Evolutionary conservation across 139 green algal species (phyloP).

Genomic region (Picochlorum sp.): DNA sequence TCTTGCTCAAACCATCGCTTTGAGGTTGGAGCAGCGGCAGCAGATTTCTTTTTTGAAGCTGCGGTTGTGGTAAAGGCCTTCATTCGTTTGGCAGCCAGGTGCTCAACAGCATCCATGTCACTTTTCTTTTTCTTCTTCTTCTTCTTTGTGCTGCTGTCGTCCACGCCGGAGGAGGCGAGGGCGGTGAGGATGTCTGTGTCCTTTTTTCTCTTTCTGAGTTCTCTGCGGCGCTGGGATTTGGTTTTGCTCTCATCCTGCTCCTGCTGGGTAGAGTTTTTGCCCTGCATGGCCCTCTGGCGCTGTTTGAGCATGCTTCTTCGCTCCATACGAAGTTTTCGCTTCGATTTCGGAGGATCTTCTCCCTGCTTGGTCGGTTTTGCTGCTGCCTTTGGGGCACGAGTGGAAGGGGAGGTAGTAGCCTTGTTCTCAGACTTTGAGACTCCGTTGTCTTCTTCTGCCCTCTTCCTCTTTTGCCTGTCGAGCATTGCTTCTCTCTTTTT

Average conservation of each 20-base stretch:
- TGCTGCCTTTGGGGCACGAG: not conserved
- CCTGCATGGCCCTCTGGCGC: slow-evolving; percentile 14
- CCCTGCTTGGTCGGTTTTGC: not conserved
- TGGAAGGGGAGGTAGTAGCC: no score
- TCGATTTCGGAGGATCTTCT: slow-evolving; percentile 13
- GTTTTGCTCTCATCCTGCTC: slow-evolving; percentile 8
- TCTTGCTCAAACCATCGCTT: no score
- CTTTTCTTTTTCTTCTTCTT: no score
- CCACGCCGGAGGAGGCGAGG: no score
- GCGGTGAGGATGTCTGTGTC: not conserved
- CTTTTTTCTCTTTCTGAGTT: slow-evolving; percentile 15
- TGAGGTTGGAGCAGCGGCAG: no score
- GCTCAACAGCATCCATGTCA: no score
- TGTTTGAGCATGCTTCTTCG: slow-evolving; percentile 19
- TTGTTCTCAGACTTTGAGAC: not conserved
- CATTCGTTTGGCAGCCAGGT: no score
- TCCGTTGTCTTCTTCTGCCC: slow-evolving; percentile 10
- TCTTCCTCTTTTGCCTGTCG: slow-evolving; percentile 5
- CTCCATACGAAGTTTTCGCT: slow-evolving; percentile 25
- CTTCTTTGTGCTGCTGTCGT: no score
- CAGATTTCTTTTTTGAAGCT: no score
- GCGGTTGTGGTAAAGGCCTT: not conserved
- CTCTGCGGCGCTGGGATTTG: slow-evolving; percentile 15
- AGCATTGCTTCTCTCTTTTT: slow-evolving; percentile 24
- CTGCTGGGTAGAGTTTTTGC: not conserved